Evolutionary conservation across 75 land plant species (phyloP), one percentile per base, ranked within the genome.

Genomic region (Adiantum capillusveneris): DNA sequence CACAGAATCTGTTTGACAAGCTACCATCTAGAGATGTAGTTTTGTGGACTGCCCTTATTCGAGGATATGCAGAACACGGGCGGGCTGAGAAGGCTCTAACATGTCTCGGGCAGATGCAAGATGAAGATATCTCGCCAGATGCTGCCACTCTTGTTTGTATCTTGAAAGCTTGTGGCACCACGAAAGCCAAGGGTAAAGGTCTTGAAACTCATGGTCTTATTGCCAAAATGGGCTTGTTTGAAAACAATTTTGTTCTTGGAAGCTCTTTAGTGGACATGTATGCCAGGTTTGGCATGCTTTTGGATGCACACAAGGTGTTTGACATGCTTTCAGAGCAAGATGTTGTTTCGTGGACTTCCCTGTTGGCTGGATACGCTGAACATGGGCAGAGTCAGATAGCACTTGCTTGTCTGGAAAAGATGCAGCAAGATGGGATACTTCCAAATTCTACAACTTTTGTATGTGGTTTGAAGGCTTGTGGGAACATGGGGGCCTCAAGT

Each of bases 301-400:
- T 56, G 26, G 59, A 63, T 13, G 88, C 80, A 41, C 65, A 58
- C 37, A 24, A 27, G 6, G 66, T 84, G 36, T 87, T 87, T 63
- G 57, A 55, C 0, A 72, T 59, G 59, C 81, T 81, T 44, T 53
- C 67, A 16, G 28, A 41, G 29, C 79, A 70, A 29, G 77, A 84
- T 66, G 44, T 75, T n/a, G 70, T 84, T 44, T 78, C 91, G 17
- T 84, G 91, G 88, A 87, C 84, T 65, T 58, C 84, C 30, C 62
- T 87, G 65, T 67, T 87, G 21, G 25, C 77, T 19, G 84, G 81
- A 2, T 81, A 29, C 58, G 53, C 78, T 2, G 59, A 68, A 46
- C 59, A 53, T 59, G 79, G 66, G 41, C 53, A 42, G 16, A 22
- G 18, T 2, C 31, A 17, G n/a, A 36, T 60, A 36, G 49, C 71